phyloP scores from a whole-genome alignment of 345 rosid species.

The Lenwebbia sp. region DNA sequence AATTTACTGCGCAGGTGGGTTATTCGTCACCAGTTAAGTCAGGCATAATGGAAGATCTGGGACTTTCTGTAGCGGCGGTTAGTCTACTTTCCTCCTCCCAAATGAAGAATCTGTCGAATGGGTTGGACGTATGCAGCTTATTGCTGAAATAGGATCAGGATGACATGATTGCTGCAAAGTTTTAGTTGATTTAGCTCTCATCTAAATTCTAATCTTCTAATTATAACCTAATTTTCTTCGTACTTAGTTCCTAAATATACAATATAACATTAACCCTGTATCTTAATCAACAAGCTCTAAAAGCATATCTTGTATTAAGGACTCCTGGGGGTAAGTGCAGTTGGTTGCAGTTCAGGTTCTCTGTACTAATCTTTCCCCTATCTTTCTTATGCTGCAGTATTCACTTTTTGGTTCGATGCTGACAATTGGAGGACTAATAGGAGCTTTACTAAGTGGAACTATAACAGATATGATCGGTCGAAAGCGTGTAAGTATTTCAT shows the following conservation, averaged over 20 bases:
- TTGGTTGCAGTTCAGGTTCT: not conserved
- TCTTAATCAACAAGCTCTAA: not conserved
- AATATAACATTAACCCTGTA: not conserved
- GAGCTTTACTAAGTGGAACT: conserved; percentile 9
- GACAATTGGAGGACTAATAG: conserved; percentile 16
- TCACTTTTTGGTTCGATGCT: conserved; percentile 16
- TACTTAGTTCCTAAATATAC: not conserved
- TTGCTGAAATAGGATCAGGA: not conserved
- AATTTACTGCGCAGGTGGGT: conserved; percentile 11
- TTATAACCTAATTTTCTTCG: not conserved
- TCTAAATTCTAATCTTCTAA: not conserved
- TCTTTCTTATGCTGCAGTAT: conserved; percentile 8
- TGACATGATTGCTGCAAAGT: not conserved
- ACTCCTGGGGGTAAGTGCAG: not conserved
- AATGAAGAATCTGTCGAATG: not conserved
- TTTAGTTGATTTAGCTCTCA: not conserved
- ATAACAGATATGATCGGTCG: conserved; percentile 11
- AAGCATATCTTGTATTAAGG: not conserved
- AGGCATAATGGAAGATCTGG: conserved; percentile 27
- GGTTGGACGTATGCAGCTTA: not conserved
- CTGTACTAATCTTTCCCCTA: not conserved
- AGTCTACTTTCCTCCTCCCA: not conserved
- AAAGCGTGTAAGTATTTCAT: conserved; percentile 4
- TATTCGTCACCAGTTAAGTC: conserved; percentile 30
- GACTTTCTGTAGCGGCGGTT: conserved; percentile 20